These are phyloP conservation scores for Termitomyces sp. DNA, from an alignment of 768 basidiomycete genomes.

Conservation along the genomic window DNA sequence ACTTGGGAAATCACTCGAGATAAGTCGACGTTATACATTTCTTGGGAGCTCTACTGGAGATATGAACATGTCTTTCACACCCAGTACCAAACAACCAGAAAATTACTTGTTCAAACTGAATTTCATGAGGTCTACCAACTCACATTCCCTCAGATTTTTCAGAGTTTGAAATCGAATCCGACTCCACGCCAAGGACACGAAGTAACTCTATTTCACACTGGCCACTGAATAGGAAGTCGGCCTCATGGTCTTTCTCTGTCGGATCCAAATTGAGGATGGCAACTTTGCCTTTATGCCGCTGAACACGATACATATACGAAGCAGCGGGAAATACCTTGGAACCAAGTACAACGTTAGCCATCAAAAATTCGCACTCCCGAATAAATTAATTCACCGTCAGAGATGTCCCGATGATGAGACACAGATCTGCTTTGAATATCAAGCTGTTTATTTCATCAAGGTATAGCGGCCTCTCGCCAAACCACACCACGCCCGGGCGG, in stretches of 20 bases:
- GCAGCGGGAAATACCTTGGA: conserved; percentile 40
- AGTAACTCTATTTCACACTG: conserved; percentile 24
- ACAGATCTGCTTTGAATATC: conserved; percentile 42
- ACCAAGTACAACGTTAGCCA: background rate
- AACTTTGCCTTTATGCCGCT: conserved; percentile 29
- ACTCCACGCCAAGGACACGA: background rate
- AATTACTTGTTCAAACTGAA: background rate
- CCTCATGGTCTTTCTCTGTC: conserved; percentile 29
- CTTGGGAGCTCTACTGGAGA: no score
- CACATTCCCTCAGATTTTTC: background rate
- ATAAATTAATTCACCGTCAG: conserved; percentile 23
- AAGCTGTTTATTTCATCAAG: conserved; percentile 34
- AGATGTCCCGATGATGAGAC: conserved; percentile 51
- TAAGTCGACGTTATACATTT: background rate
- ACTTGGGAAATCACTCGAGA: conserved; percentile 3
- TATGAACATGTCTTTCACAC: no score
- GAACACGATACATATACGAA: conserved; percentile 26
- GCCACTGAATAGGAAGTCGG: conserved; percentile 46
- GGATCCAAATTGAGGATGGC: conserved; percentile 34
- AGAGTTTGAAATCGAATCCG: background rate
- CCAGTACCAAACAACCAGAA: background rate
- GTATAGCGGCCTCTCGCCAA: conserved; percentile 38
- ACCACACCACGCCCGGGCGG: conserved; percentile 56
- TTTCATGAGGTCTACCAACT: no score
- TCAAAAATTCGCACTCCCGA: background rate